phyloP scores from a whole-genome alignment of 73 alveolate genomes.

The Paramecium tetraurelia region DNA sequence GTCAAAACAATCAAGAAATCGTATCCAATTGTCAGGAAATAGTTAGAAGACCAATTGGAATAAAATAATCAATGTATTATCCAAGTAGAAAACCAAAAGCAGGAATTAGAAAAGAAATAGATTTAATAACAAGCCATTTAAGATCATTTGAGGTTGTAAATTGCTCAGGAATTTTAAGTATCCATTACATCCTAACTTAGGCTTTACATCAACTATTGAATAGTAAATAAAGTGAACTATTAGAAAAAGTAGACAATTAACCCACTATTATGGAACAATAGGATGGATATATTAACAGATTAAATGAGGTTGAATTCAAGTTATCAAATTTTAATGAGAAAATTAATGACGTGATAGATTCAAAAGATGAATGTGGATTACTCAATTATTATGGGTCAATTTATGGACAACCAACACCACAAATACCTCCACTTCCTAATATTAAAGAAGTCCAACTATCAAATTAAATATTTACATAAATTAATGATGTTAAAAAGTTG shows the following conservation, averaged over 20 bases:
- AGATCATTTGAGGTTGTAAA: background rate
- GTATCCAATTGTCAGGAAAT: constrained; percentile 47
- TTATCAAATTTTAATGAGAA: background rate
- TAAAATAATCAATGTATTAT: background rate
- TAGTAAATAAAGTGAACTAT: background rate
- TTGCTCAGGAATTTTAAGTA: constrained; percentile 8
- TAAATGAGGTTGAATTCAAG: constrained; percentile 8
- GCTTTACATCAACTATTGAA: background rate
- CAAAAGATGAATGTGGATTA: constrained; percentile 31
- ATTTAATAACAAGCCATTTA: background rate
- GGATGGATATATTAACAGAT: background rate
- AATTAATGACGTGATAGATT: background rate
- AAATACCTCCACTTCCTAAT: background rate
- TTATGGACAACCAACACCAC: background rate
- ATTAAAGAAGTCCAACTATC: background rate
- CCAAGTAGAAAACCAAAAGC: background rate
- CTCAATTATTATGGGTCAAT: constrained; percentile 14
- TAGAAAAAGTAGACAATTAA: background rate
- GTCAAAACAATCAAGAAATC: constrained; percentile 60
- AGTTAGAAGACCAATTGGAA: constrained; percentile 47
- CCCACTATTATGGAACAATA: background rate
- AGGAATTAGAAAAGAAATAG: constrained; percentile 2
- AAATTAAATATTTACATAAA: background rate
- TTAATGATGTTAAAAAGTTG: background rate
- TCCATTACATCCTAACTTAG: background rate